Percentiles rank a stretch among this genome's conserved stretches.
Conservation (phyloP, 768 basidiomycete species). For the Lentinus brumalis region DNA sequence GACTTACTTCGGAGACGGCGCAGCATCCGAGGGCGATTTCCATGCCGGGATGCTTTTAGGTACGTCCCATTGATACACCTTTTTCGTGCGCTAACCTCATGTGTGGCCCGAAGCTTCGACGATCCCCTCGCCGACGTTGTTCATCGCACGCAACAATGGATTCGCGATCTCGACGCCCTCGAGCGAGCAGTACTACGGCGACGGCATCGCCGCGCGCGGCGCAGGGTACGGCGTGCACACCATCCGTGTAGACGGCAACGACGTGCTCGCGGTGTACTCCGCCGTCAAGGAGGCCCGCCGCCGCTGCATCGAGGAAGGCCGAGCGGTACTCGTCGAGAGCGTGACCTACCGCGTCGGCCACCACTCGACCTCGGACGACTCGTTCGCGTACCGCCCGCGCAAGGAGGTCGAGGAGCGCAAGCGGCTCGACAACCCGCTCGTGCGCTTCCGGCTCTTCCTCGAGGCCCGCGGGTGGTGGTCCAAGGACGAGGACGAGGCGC, state of each 20-base stretch:
- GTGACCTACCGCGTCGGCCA: constrained; percentile 97
- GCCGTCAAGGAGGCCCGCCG: constrained; percentile 73
- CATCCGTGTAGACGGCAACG: constrained; percentile 92
- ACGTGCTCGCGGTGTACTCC: constrained; percentile 79
- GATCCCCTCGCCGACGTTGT: constrained; percentile 72
- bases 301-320: constrained; percentile 73
- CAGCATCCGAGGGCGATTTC: constrained; percentile 94
- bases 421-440: constrained; percentile 87
- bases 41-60: constrained; percentile 83
- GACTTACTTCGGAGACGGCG: constrained; percentile 93
- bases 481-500: constrained; percentile 66
- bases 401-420: constrained; percentile 92
- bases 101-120: constrained; percentile 52
- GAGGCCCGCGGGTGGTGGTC: constrained; percentile 88
- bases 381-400: constrained; percentile 87
- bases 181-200: constrained; percentile 87
- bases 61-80: constrained; percentile 3
- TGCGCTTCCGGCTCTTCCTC: constrained; percentile 83
- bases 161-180: constrained; percentile 95
- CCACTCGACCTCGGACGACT: constrained; percentile 94
- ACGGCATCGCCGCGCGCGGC: constrained; percentile 90
- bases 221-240: constrained; percentile 93
- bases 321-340: constrained; percentile 84
- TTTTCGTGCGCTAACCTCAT: not conserved
- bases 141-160: constrained; percentile 81